Base-by-base conservation (phyloP, 1,284 basidiomycete species). In the Porodaedalea pini region DNA sequence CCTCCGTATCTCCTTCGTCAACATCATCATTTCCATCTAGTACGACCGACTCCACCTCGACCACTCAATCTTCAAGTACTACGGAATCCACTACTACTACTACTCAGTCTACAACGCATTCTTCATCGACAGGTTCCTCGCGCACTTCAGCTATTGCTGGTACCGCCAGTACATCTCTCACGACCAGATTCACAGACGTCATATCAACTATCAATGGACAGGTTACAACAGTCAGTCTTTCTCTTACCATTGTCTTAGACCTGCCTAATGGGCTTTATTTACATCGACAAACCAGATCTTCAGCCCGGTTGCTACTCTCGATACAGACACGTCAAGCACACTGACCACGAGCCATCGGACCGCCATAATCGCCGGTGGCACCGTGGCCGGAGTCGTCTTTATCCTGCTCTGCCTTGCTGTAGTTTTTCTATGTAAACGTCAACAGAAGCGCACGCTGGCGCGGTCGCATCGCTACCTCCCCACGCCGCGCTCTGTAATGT, bases 311-410 rank as follows among this genome's bases (percentile, higher is more conserved):
- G 68, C 70, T 21, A 71, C 70, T 7, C 37, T 57, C 49, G 59
- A 62, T 43, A 44, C 47, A 2, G 47, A 59, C 1, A 36, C 57
- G 3, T 23, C 47, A 4, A 45, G 56, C 34, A n/a, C 32, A 21
- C 4, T 8, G 1, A 19, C 60, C 15, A 52, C 67, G 1, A 50
- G 55, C 6, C 37, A 67, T 2, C 73, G 73, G 45, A 74, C 73
- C 0, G 71, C 71, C 49, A 69, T 80, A 59, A 79, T 82, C 39
- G 74, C 73, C 0, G 80, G 80, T 6, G 68, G 71, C 3, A 72
- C 76, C 44, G 72, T 75, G 17, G 80, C 76, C n/a, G 77, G 70
- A 13, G 68, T 71, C 5, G 70, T 39, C 29, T 54, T 80, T 27
- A 65, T 76, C 55, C 58, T 77, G 49, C 43, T 73, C 15, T 51